Percentiles rank a stretch among this genome's conserved stretches.
phyloP scores from a whole-genome alignment of 2,329 filamentous ascomycete genomes.

The Gremmenia infestans region DNA sequence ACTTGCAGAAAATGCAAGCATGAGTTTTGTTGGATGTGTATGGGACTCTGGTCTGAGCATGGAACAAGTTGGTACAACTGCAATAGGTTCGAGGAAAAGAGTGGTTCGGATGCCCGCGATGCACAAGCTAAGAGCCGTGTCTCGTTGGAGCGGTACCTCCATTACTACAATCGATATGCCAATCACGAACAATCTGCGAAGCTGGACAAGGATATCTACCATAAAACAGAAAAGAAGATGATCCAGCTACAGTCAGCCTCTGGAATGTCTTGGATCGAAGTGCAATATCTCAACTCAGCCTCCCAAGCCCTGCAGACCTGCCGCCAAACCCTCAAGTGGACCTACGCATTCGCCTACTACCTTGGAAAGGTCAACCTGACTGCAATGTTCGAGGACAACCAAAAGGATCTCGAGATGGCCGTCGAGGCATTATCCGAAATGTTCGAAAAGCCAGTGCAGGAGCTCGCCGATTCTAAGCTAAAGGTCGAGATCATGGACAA shows the following conservation, averaged over 20 bases:
- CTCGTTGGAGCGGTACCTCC: constrained; percentile 90
- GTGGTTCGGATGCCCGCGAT: constrained; percentile 81
- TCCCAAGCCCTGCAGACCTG: constrained; percentile 93
- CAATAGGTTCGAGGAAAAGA: constrained; percentile 95
- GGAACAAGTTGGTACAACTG: constrained; percentile 99
- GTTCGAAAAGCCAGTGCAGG: constrained; percentile 94
- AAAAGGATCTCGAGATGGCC: constrained; percentile 95
- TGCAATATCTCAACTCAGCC: constrained; percentile 91
- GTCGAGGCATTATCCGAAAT: constrained; percentile 97
- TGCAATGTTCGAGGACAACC: constrained; percentile 97
- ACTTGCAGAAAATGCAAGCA: constrained; percentile 93
- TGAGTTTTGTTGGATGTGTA: constrained; percentile 99
- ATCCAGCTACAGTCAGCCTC: constrained; percentile 88
- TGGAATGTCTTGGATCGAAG: constrained; percentile 98
- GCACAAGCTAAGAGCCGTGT: constrained; percentile 87
- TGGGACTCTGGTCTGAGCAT: constrained; percentile 98
- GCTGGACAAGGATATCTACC: constrained; percentile 90
- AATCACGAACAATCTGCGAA: constrained; percentile 98
- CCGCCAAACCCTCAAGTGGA: constrained; percentile 99
- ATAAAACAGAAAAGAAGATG: constrained; percentile 99
- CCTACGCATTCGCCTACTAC: constrained; percentile 97
- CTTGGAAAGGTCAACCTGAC: constrained; percentile 93
- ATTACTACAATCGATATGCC: constrained; percentile 98
- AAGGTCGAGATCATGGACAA: constrained; percentile 99
- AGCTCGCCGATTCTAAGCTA: constrained; percentile 78